Percentiles rank a stretch among this genome's conserved stretches.
phyloP scores from a whole-genome alignment of 179 eudicot genomes.

The Sideroxylon spinosum region DNA sequence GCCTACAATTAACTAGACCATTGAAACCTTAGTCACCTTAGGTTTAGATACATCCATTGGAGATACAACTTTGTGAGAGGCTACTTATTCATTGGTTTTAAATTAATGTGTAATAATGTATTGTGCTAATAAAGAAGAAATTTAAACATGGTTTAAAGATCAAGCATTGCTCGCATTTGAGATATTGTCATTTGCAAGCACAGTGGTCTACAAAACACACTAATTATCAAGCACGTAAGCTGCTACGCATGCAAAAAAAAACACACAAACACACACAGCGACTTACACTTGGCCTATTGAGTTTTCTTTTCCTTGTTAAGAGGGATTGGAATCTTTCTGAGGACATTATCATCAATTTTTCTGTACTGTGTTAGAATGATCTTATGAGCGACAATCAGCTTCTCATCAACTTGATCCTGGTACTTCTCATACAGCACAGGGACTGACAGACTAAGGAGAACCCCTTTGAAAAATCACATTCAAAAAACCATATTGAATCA shows the following conservation, averaged over 20 bases:
- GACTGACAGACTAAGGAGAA: constrained; percentile 67
- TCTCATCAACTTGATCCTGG: constrained; percentile 67
- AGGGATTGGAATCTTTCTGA: constrained; percentile 51
- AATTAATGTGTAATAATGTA: background rate
- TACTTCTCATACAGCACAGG: constrained; percentile 74
- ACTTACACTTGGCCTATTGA: constrained; percentile 53
- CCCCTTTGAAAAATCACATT: constrained; percentile 36
- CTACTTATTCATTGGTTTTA: background rate
- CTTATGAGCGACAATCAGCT: constrained; percentile 38
- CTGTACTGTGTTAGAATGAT: constrained; percentile 40
- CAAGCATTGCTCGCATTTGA: background rate
- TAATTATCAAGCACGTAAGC: background rate
- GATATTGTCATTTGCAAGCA: background rate
- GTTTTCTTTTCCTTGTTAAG: constrained; percentile 61
- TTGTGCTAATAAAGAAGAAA: background rate
- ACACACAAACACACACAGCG: constrained; percentile 23
- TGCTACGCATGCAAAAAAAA: background rate
- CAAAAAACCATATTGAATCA: constrained; percentile 16
- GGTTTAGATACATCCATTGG: background rate
- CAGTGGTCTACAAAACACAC: background rate
- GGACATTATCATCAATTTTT: constrained; percentile 51
- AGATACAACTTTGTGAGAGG: background rate
- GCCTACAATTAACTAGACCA: background rate
- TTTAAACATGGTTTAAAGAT: background rate
- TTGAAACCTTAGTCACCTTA: background rate